Percentiles rank a stretch among this genome's conserved stretches.
Conservation (phyloP, 2,329 filamentous ascomycete species). For the Ampelomyces quisqualis region DNA sequence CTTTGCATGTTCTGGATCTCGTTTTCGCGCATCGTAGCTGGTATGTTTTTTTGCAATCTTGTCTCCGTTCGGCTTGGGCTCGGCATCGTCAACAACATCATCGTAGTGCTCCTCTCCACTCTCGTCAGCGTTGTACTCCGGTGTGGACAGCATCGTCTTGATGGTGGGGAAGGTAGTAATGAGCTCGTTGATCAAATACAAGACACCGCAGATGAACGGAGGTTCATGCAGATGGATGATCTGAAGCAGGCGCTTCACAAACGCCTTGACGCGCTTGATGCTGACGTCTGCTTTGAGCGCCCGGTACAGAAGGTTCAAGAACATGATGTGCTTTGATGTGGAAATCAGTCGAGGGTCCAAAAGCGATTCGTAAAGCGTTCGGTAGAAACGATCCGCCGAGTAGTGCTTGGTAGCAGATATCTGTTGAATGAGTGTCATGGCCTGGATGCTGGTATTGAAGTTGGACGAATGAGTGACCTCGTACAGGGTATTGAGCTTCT, state of each 20-base stretch:
- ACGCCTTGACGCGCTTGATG: conserved; percentile 88
- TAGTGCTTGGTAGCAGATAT: conserved; percentile 78
- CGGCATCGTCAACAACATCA: conserved; percentile 57
- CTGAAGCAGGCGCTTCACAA: conserved; percentile 90
- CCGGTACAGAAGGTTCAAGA: conserved; percentile 87
- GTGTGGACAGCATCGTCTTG: conserved; percentile 64
- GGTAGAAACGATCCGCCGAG: conserved; percentile 87
- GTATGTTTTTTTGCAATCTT: conserved; percentile 18
- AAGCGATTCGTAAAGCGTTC: conserved; percentile 91
- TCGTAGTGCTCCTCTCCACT: conserved; percentile 72
- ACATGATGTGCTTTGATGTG: conserved; percentile 93
- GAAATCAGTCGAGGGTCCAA: conserved; percentile 83
- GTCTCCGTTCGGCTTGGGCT: conserved; percentile 21
- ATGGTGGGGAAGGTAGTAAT: conserved; percentile 78
- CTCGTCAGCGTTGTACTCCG: conserved; percentile 75
- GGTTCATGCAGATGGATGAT: conserved; percentile 85
- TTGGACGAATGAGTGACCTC: conserved; percentile 96
- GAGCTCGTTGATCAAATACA: conserved; percentile 84
- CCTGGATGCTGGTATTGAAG: conserved; percentile 97
- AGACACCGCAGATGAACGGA: conserved; percentile 86
- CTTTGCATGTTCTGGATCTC: conserved; percentile 86
- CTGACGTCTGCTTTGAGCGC: conserved; percentile 89
- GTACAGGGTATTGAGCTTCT: conserved; percentile 91
- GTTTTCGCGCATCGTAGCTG: conserved; percentile 81
- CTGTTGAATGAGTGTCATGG: conserved; percentile 91